phyloP scores from a whole-genome alignment of 1,139 yeast genomes.

The Spencermartinsiella ligniputridi region DNA sequence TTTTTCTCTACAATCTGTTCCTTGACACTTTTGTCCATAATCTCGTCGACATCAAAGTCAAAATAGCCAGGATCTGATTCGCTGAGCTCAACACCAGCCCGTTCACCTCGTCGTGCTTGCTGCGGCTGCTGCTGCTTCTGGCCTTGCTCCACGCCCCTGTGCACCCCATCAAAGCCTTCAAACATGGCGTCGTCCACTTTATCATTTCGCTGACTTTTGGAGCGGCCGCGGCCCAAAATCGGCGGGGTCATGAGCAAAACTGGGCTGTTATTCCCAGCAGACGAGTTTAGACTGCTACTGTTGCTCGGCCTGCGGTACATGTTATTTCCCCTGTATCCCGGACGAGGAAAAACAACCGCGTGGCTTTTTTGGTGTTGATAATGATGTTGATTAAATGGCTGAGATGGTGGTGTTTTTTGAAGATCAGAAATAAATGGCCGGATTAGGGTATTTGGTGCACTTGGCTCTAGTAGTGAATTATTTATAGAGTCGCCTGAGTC shows the following conservation, averaged over 20 bases:
- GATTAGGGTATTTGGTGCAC: not conserved
- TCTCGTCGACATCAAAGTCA: conserved; percentile 1
- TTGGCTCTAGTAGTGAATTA: too few relatives aligned
- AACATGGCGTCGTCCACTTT: conserved; percentile 10
- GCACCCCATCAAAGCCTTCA: conserved; percentile 26
- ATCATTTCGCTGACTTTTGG: not conserved
- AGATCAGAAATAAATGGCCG: not conserved
- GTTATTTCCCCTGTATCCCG: not conserved
- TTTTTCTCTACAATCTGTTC: not conserved
- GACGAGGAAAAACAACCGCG: conserved; percentile 1
- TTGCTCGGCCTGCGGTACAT: not conserved
- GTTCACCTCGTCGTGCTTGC: not conserved
- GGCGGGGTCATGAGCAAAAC: conserved; percentile 20
- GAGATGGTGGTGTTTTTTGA: not conserved
- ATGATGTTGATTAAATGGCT: not conserved
- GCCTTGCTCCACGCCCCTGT: conserved; percentile 3
- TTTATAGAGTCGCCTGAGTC: not conserved
- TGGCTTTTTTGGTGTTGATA: not conserved
- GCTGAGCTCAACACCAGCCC: not conserved
- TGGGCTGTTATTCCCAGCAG: conserved; percentile 3
- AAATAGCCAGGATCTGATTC: conserved; percentile 2
- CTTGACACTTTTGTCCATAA: not conserved
- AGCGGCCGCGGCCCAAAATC: conserved; percentile 11
- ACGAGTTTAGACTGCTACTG: not conserved
- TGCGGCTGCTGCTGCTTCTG: not conserved